Percentiles rank a stretch among this genome's conserved stretches.
These are phyloP conservation scores for Metschnikowia kunwiensis DNA, from an alignment of 805 yeast genomes.

Conservation along the genomic window DNA sequence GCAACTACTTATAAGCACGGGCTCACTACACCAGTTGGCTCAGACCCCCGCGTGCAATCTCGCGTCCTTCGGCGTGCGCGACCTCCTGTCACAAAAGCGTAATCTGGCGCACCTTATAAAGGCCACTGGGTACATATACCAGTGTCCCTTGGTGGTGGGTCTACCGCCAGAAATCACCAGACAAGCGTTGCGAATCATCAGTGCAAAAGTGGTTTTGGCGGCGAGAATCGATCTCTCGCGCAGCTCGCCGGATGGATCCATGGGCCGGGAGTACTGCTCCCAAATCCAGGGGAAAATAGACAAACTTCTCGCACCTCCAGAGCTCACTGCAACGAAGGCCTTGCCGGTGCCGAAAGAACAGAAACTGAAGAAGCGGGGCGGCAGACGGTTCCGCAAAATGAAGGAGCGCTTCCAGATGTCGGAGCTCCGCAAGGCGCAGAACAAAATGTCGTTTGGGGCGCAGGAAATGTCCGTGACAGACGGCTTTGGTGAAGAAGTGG, in stretches of 20 bases:
- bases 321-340: conserved; percentile 53
- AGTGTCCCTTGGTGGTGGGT: conserved; percentile 54
- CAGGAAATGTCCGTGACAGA: conserved; percentile 61
- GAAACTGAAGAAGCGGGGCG: conserved; percentile 82
- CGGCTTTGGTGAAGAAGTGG: conserved; percentile 75
- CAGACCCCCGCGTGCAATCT: conserved; percentile 79
- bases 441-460: conserved; percentile 79
- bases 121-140: conserved; percentile 68
- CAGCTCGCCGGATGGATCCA: conserved; percentile 40
- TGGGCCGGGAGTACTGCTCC: conserved; percentile 56
- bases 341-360: conserved; percentile 73
- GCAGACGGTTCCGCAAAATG: conserved; percentile 71
- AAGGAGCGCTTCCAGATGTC: conserved; percentile 80
- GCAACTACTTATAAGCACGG: conserved; percentile 62
- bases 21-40: conserved; percentile 66
- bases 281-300: conserved; percentile 66
- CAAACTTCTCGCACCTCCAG: conserved; percentile 77
- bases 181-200: conserved; percentile 72
- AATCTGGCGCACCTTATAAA: conserved; percentile 42
- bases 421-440: conserved; percentile 78
- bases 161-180: conserved; percentile 57
- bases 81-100: conserved; percentile 29
- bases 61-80: conserved; percentile 66
- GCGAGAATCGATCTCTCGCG: conserved; percentile 71
- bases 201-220: conserved; percentile 78